Percentiles rank a stretch among this genome's conserved stretches.
Conservation (phyloP, 2,329 filamentous ascomycete genomes). For the Pseudogymnoascus sp. region DNA sequence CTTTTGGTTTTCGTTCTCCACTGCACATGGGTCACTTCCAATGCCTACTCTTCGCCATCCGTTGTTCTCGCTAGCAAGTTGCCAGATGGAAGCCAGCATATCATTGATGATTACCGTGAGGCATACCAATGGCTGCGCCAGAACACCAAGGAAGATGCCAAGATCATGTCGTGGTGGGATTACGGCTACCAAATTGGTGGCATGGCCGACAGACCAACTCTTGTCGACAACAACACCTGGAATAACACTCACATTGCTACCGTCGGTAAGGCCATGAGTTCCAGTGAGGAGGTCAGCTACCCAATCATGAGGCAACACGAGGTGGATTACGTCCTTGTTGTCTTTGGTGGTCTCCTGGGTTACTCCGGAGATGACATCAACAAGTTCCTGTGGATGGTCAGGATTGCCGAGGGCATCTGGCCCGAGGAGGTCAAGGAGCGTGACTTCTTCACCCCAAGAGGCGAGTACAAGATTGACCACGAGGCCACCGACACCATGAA, state of each 20-base stretch:
- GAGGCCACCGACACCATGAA: constrained; percentile 94
- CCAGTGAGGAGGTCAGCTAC: constrained; percentile 94
- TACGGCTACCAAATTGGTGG: constrained; percentile 99
- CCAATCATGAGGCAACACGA: constrained; percentile 97
- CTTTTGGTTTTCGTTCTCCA: constrained; percentile 90
- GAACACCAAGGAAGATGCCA: constrained; percentile 89
- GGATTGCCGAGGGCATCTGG: constrained; percentile 98
- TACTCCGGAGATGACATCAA: constrained; percentile 99
- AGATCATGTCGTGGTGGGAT: constrained; percentile 99
- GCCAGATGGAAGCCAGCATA: constrained; percentile 92
- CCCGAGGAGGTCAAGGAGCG: constrained; percentile 98
- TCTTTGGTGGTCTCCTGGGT: constrained; percentile 90
- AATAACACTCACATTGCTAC: constrained; percentile 99
- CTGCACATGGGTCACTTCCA: constrained; percentile 99
- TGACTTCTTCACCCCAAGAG: constrained; percentile 86
- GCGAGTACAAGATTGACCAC: constrained; percentile 93
- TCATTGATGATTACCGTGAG: constrained; percentile 98
- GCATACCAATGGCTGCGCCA: constrained; percentile 99
- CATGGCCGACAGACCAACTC: constrained; percentile 93
- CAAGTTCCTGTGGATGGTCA: constrained; percentile 99
- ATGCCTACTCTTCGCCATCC: constrained; percentile 96
- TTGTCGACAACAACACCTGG: constrained; percentile 99
- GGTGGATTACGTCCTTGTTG: constrained; percentile 96
- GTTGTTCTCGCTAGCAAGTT: constrained; percentile 88
- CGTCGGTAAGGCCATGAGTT: constrained; percentile 98